Evolutionary conservation across 495 filamentous ascomycete genomes (phyloP), one percentile per base, ranked within the genome.

Genomic region (Penicillium arizonense): DNA sequence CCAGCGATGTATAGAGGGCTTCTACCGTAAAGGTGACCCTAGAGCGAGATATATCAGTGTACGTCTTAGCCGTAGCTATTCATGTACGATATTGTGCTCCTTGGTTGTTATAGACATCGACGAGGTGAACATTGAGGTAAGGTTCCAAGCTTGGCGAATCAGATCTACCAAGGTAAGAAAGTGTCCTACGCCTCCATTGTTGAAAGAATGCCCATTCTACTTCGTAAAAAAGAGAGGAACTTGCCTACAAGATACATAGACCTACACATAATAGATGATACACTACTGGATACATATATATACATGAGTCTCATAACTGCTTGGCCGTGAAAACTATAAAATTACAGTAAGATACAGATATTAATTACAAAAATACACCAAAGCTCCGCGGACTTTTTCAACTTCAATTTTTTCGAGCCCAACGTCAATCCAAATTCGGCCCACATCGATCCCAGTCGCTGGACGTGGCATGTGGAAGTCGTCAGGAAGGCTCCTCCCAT

Each of bases 391-490:
- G 39, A 50, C 38, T 43, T 50, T 50, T 50, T 50, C 37, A 50
- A 50, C 16, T 35, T 43, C 20, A 16, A 41, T 24, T 16, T 10
- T 8, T 12, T 23, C 48, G n/a, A 44, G 38, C 3, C 18, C 38
- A 32, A 43, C 44, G 47, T 18, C 48, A 18, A 30, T 39, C 14
- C 21, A 48, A 30, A 24, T 30, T 30, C 9, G 28, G 28, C 3
- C 28, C 28, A 30, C 9, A 7, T 18, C 30, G 32, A 23, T 34
- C 50, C 34, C 43, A 48, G 28, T 56, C 43, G 44, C 46, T 34
- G 33, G 39, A 49, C 42, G 53, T 61, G 63, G 63, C 35, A 67
- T 67, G 63, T 59, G 61, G 63, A 67, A 55, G 37, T 20, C 14
- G 52, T 30, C 47, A 37, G 33, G 43, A 12, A 64, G 53, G 14